Percentiles rank a stretch among this genome's conserved stretches.
Conservation (phyloP, 768 basidiomycete species). For the Termitomyces eurrhizus region DNA sequence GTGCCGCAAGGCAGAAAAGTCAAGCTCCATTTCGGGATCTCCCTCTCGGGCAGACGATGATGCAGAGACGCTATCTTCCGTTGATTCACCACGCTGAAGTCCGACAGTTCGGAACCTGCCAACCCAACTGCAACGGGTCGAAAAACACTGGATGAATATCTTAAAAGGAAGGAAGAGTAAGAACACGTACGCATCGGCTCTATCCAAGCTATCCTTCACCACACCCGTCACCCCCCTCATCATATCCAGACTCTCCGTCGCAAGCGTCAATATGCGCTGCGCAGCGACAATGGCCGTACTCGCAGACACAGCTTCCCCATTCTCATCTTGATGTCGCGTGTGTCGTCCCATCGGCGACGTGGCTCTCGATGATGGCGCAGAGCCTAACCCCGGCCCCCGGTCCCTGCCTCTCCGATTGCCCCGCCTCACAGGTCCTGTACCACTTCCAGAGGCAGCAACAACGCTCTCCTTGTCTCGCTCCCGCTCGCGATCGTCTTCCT, state of each 20-base stretch:
- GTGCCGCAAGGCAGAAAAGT: slow-evolving; percentile 10
- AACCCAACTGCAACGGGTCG: not conserved
- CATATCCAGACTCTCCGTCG: slow-evolving; percentile 92
- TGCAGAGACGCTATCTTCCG: not conserved
- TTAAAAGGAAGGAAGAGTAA: slow-evolving; percentile 2
- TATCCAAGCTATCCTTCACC: slow-evolving; percentile 82
- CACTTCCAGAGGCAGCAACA: slow-evolving; percentile 30
- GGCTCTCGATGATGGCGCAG: slow-evolving; percentile 27
- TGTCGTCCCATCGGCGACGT: slow-evolving; percentile 20
- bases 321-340: slow-evolving; percentile 17
- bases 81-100: slow-evolving; percentile 1
- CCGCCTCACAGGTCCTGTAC: slow-evolving; percentile 25
- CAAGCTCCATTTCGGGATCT: slow-evolving; percentile 9
- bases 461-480: slow-evolving; percentile 25
- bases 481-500: slow-evolving; percentile 18
- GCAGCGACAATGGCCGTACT: slow-evolving; percentile 70
- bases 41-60: not conserved
- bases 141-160: not conserved
- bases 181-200: slow-evolving; percentile 70
- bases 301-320: slow-evolving; percentile 27
- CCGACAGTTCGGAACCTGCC: slow-evolving; percentile 1
- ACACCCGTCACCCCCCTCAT: slow-evolving; percentile 85
- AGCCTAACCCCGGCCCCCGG: slow-evolving; percentile 30
- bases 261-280: slow-evolving; percentile 76
- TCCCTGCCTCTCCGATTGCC: slow-evolving; percentile 33